These are phyloP conservation scores for Aspergillus alliaceus DNA, from an alignment of 2,329 filamentous ascomycete genomes.

Conservation along the genomic window DNA sequence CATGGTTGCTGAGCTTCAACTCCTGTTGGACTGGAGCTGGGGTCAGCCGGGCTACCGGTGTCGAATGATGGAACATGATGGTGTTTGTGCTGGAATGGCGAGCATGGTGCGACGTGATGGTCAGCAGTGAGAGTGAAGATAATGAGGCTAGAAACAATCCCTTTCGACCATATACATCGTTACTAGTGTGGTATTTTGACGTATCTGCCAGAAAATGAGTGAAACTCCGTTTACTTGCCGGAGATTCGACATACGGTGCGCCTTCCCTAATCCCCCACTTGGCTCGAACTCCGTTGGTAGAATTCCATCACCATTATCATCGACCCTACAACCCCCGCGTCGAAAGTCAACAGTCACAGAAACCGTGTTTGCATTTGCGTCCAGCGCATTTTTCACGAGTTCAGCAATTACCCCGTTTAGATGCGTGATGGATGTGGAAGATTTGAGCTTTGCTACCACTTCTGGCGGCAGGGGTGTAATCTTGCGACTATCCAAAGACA, in stretches of 20 bases:
- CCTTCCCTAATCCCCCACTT: constrained; percentile 69
- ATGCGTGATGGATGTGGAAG: constrained; percentile 75
- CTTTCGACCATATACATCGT: constrained; percentile 61
- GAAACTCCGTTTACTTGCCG: background rate
- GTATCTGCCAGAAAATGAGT: constrained; percentile 60
- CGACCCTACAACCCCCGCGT: constrained; percentile 73
- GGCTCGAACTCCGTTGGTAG: constrained; percentile 68
- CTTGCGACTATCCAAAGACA: constrained; percentile 24
- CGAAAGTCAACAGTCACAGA: constrained; percentile 71
- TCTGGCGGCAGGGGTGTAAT: constrained; percentile 70
- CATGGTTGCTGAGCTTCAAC: constrained; percentile 59
- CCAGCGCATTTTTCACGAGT: constrained; percentile 79
- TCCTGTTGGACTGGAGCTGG: constrained; percentile 62
- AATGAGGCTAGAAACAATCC: constrained; percentile 79
- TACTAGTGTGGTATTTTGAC: constrained; percentile 62
- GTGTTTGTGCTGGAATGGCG: constrained; percentile 55
- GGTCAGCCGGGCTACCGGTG: constrained; percentile 61
- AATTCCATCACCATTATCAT: constrained; percentile 85
- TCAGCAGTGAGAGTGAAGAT: constrained; percentile 72
- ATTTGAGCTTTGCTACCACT: constrained; percentile 77
- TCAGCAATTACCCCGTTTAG: constrained; percentile 70
- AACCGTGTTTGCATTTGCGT: constrained; percentile 70
- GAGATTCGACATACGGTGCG: constrained; percentile 58
- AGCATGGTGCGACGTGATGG: constrained; percentile 69
- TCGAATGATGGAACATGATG: constrained; percentile 69